Conservation (phyloP, 257 asterid species). For the Fraxinus anomala region DNA sequence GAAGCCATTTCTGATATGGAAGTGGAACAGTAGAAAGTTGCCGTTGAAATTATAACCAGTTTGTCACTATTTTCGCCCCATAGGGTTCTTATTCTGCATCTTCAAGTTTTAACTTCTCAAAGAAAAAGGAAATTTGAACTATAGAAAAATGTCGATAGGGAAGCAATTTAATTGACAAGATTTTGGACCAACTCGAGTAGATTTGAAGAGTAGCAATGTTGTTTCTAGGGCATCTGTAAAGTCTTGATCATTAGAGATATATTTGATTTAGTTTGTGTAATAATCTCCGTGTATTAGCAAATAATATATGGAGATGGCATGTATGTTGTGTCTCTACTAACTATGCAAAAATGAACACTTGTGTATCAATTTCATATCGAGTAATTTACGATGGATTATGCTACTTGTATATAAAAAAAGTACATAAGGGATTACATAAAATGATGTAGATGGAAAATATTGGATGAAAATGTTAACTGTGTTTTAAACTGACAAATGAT, state of each 20-base stretch:
- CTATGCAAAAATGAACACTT: no score
- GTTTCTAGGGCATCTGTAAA: background rate
- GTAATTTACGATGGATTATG: no score
- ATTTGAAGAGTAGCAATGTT: slow-evolving; percentile 4
- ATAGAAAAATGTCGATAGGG: background rate
- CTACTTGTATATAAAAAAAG: no score
- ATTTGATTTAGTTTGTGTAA: background rate
- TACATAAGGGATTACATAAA: no score
- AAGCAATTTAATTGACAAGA: background rate
- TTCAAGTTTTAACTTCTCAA: background rate
- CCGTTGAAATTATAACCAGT: background rate
- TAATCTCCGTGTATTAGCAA: background rate
- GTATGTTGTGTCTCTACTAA: no score
- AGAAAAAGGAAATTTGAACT: background rate
- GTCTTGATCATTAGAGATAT: background rate
- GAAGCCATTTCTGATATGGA: slow-evolving; percentile 79
- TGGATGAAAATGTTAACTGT: no score
- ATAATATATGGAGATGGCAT: no score
- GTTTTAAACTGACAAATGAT: no score
- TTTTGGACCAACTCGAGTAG: background rate
- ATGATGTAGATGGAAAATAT: no score
- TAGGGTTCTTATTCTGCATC: background rate
- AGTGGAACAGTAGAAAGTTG: slow-evolving; percentile 43
- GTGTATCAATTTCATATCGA: no score
- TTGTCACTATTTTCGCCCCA: background rate